Base-by-base conservation (phyloP, 2,329 filamentous ascomycete genomes). In the Penicillium janthinellum region DNA sequence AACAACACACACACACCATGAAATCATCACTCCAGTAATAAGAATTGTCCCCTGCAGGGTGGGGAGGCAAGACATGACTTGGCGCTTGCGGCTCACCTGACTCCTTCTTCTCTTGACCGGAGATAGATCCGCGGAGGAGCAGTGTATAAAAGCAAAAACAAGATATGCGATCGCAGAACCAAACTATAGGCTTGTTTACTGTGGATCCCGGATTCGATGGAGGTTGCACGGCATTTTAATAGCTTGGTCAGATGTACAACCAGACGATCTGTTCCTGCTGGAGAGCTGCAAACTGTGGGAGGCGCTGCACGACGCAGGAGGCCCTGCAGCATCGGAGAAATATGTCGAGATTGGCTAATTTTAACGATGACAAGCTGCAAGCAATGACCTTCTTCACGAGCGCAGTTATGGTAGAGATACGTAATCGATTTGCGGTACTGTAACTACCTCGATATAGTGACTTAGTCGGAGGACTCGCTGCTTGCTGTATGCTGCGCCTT, bases 301-400 rank as follows among this genome's bases (percentile, higher is more conserved):
- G 25, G 45, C 42, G 48, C 58, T 63, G 58, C 58, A 58, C 56
- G 58, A 63, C 58, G 61, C 61, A 63, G 58, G 58, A 63, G 58
- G 49, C 34, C 35, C 52, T 59, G 57, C 57, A 56, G 34, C 10
- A 39, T 58, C 61, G 61, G 61, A 61, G 53, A 61, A 58, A 58
- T 58, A 61, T 17, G 15, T 37, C 34, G 38, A 58, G 45, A 56
- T 56, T 22, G 54, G 47, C 34, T 55, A 39, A 50, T 56, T 53
- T 48, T 54, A 48, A 37, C 28, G 14, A 45, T 42, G 35, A 47
- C 41, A 17, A 44, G 51, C 56, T 58, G 50, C 56, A 54, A 45
- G 14, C 56, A 35, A 48, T 58, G 48, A 42, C 35, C 20, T 51
- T 22, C 34, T 42, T 53, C 56, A 58, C 49, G 56, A 54, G 50